Percentiles rank a stretch among this genome's conserved stretches.
These are phyloP conservation scores for Psilocybe subaeruginosa DNA, from an alignment of 768 basidiomycete genomes.

Conservation along the genomic window DNA sequence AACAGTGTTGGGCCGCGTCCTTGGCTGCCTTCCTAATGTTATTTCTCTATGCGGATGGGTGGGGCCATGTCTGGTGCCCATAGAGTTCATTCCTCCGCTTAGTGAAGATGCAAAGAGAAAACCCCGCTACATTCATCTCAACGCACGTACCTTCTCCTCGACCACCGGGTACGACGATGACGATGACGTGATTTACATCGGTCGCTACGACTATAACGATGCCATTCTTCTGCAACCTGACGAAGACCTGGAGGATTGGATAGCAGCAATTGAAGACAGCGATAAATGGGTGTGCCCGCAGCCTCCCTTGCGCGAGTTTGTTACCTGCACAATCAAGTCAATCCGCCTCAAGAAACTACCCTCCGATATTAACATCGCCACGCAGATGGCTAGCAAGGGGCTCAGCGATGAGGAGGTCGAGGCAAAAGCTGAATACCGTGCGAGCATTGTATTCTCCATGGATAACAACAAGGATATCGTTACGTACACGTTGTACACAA, in stretches of 20 bases:
- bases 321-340: not conserved
- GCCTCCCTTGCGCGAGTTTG: not conserved
- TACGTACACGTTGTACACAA: not conserved
- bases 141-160: not conserved
- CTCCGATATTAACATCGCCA: not conserved
- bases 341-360: not conserved
- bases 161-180: not conserved
- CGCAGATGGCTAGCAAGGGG: not conserved
- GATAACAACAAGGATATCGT: not conserved
- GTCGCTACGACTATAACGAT: not conserved
- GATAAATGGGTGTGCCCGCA: not conserved
- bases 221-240: not conserved
- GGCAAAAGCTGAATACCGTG: not conserved
- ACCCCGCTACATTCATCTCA: not conserved
- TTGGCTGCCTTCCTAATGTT: not conserved
- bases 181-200: not conserved
- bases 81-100: not conserved
- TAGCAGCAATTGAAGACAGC: not conserved
- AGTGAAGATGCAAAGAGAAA: not conserved
- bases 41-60: not conserved
- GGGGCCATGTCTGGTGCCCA: not conserved
- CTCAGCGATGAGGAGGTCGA: not conserved
- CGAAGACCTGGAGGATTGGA: not conserved
- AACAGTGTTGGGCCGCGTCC: not conserved
- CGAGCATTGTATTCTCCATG: not conserved